Conservation (phyloP, 2,329 filamentous ascomycete species). For the Pseudophaeomoniella oleicola region DNA sequence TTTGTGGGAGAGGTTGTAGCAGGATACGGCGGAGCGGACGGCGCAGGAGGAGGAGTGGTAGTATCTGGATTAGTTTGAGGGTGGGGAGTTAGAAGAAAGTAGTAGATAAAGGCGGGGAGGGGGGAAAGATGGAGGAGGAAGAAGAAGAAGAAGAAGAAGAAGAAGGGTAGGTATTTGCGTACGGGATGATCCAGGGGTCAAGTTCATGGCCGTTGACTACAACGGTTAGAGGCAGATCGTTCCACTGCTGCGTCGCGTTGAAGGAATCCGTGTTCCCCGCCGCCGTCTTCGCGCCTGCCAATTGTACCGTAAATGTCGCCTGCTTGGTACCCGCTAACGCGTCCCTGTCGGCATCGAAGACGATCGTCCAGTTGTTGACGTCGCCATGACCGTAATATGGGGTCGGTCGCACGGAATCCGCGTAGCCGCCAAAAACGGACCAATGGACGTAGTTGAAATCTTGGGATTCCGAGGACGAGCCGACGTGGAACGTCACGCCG, state of each 20-base stretch:
- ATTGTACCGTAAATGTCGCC: constrained; percentile 48
- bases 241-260: constrained; percentile 37
- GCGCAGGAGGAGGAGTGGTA: constrained; percentile 2
- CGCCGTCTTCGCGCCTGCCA: constrained; percentile 48
- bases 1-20: constrained; percentile 1
- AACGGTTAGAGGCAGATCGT: constrained; percentile 38
- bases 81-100: background rate
- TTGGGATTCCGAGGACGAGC: constrained; percentile 30
- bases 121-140: background rate
- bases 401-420: constrained; percentile 30
- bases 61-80: constrained; percentile 4
- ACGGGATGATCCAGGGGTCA: constrained; percentile 44
- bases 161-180: constrained; percentile 10
- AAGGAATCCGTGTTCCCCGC: constrained; percentile 47
- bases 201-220: constrained; percentile 30
- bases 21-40: background rate
- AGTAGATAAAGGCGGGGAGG: constrained; percentile 4
- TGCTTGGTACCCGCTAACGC: constrained; percentile 27
- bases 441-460: constrained; percentile 54
- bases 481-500: constrained; percentile 43
- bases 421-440: constrained; percentile 46
- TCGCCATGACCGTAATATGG: constrained; percentile 28
- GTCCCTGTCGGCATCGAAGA: constrained; percentile 32
- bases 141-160: constrained; percentile 1
- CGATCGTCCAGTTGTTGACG: constrained; percentile 46